Evolutionary conservation across 2,329 filamentous ascomycete species (phyloP).

Genomic region (Chalara sp.): DNA sequence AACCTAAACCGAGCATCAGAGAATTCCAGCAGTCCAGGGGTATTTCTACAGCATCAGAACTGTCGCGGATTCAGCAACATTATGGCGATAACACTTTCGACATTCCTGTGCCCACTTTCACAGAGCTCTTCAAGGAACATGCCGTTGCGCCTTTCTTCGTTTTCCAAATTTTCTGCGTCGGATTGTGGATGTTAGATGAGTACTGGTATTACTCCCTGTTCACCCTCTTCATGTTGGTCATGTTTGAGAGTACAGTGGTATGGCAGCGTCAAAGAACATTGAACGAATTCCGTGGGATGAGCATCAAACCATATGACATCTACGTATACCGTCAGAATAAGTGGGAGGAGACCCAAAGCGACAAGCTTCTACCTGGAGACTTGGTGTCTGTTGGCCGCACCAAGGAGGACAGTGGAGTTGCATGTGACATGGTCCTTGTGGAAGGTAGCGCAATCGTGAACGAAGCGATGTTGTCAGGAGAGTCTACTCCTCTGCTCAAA

Average conservation of each 20-base stretch:
- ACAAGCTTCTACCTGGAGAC: slow-evolving; percentile 88
- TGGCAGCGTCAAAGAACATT: slow-evolving; percentile 97
- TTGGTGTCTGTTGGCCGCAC: slow-evolving; percentile 87
- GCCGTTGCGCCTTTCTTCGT: slow-evolving; percentile 98
- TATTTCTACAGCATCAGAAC: slow-evolving; percentile 65
- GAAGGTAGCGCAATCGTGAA: slow-evolving; percentile 97
- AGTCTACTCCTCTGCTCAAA: slow-evolving; percentile 94
- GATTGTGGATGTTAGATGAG: slow-evolving; percentile 96
- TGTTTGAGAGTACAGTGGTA: slow-evolving; percentile 96
- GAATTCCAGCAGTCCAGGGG: slow-evolving; percentile 77
- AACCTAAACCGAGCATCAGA: slow-evolving; percentile 73
- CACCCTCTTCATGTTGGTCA: slow-evolving; percentile 96
- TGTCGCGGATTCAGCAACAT: slow-evolving; percentile 77
- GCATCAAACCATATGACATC: slow-evolving; percentile 95
- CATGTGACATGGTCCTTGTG: slow-evolving; percentile 92
- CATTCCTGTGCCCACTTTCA: slow-evolving; percentile 92
- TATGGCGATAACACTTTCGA: slow-evolving; percentile 97
- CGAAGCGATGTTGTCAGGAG: slow-evolving; percentile 97
- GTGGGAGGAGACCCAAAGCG: slow-evolving; percentile 84
- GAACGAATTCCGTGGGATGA: slow-evolving; percentile 97
- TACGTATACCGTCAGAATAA: slow-evolving; percentile 83
- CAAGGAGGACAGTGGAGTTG: slow-evolving; percentile 94
- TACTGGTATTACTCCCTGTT: slow-evolving; percentile 99
- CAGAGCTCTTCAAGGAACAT: slow-evolving; percentile 95
- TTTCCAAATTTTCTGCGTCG: slow-evolving; percentile 98